Evolutionary conservation across 2,329 filamentous ascomycete genomes (phyloP), one percentile per base, ranked within the genome.

Genomic region (Escovopsis sp.): DNA sequence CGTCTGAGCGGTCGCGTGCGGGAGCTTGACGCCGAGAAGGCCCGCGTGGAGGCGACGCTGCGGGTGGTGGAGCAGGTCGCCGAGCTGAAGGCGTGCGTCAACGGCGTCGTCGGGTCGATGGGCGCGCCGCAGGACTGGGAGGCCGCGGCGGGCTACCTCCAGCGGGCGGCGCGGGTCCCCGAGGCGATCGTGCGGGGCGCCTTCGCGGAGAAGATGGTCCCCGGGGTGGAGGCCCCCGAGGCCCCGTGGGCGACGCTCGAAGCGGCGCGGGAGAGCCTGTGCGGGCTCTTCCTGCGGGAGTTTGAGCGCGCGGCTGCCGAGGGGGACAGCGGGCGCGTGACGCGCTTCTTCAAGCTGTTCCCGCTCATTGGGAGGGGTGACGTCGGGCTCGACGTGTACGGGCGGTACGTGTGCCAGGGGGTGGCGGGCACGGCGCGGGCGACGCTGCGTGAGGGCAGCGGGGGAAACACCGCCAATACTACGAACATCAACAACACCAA

Each of bases 111-210:
- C 18, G 90, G 87, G 14, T 92, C 83, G 40, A 98, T 98, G 90
- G 90, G 88, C 25, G 88, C 87, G 4, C 85, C 90, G 29, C 90
- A 98, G 57, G 90, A 98, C 61, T 98, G 90, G 90, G 90, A 98
- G 58, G 90, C 85, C 3, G 90, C 90, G 4, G 90, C 90, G 2
- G 81, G 72, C 32, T 96, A 96, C 56, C 70, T 98, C 39, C 75
- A 81, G 43, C 74, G 88, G 31, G 87, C 90, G 6, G 76, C 76
- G 40, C 76, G 80, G 45, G 76, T 98, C 11, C 87, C 88, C 0
- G 69, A 76, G 34, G 68, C 79, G 2, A 88, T 98, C 34, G 68
- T 87, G 34, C 71, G 80, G 45, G 85, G 90, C 18, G 72, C 76
- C 13, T 98, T 98, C 53, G 88, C 90, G 1, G 80, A 87, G 26